Base-by-base conservation (phyloP, 495 filamentous ascomycete genomes). In the Aspergillus indologenus region DNA sequence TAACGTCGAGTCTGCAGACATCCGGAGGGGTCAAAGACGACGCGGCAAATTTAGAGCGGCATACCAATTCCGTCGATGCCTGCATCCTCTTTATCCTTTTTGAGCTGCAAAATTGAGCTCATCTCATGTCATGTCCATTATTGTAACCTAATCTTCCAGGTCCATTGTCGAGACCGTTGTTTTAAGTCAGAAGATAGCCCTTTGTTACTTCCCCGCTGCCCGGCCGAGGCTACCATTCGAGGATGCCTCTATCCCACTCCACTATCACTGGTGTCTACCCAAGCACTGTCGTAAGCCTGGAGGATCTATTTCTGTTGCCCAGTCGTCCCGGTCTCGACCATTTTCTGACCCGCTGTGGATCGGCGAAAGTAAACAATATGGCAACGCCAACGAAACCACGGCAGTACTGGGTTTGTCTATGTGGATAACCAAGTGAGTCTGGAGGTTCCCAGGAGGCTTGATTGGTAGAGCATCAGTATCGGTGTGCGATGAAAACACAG, bases 311-410 rank as follows among this genome's bases (percentile, higher is more conserved):
- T 40, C 34, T 4, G 34, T 40, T 40, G 5, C 12, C 34, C 34
- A 40, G 34, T 40, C 12, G 2, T 40, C 12, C 8, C 17, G 48
- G 48, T 26, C 48, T 26, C 22, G 48, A 51, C n/a, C 48, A 23
- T 6, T 19, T 26, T 29, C n/a, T n/a, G 48, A 51, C 48, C 48
- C 48, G 48, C 48, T 29, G 48, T 51, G 48, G 48, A 51, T 24
- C 48, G 23, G 21, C 31, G 15, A 15, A 19, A n/a, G 23, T 19
- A n/a, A 23, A 31, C 23, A 31, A 51, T 29, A 51, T 29, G 48
- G 24, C 24, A 6, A 29, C n/a, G 2, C 23, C 48, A 51, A 19
- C 48, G 4, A 18, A 15, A 31, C 17, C 5, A 21, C 6, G 45
- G 17, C 18, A 12, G 20, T 1, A 48, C 9, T 48, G 45, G 45